Conservation (phyloP, 148 eudicot species). For the Bassia scoparia region DNA sequence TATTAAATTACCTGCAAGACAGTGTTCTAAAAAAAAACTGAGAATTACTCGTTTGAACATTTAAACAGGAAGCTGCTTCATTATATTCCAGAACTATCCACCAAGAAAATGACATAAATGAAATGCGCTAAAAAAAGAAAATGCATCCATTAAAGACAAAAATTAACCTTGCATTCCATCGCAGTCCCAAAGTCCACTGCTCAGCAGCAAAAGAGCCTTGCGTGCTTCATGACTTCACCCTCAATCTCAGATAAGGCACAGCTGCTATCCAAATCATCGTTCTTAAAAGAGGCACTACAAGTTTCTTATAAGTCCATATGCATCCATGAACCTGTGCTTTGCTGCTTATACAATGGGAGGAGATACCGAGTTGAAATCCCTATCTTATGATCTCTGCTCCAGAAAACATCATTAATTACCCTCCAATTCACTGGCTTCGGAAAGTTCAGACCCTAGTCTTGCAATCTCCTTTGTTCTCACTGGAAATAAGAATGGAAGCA, state of each 20-base stretch:
- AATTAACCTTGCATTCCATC: slow-evolving; percentile 81
- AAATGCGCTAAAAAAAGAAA: background rate
- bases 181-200: slow-evolving; percentile 89
- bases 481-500: slow-evolving; percentile 18
- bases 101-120: background rate
- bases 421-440: slow-evolving; percentile 19
- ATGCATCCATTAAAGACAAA: background rate
- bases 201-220: slow-evolving; percentile 68
- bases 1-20: background rate
- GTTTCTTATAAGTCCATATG: slow-evolving; percentile 40
- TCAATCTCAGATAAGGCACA: slow-evolving; percentile 31
- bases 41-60: background rate
- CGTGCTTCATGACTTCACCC: slow-evolving; percentile 67
- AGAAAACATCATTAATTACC: slow-evolving; percentile 39
- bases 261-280: slow-evolving; percentile 19
- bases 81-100: background rate
- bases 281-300: slow-evolving; percentile 7
- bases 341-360: slow-evolving; percentile 62
- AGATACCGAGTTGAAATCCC: slow-evolving; percentile 69
- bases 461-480: slow-evolving; percentile 27
- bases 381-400: slow-evolving; percentile 76
- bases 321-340: slow-evolving; percentile 53
- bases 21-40: background rate
- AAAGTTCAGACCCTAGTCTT: slow-evolving; percentile 2
- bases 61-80: background rate